Evolutionary conservation across 1,284 basidiomycete genomes (phyloP).

Genomic region (Malassezia cuniculi): DNA sequence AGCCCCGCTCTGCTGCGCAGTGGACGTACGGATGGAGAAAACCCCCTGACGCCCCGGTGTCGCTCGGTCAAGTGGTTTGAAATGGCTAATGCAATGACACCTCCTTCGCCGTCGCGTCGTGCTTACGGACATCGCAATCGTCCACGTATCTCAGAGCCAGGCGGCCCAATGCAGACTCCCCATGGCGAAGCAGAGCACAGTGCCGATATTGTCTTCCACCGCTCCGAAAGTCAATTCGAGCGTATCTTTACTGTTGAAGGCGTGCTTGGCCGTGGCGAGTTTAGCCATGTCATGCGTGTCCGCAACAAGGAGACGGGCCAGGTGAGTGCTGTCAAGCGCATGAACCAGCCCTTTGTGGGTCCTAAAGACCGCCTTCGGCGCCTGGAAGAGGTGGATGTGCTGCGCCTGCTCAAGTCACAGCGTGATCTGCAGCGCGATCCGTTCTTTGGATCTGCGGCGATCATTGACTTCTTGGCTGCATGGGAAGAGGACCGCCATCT

Average conservation of each 20-base stretch:
- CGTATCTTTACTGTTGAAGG: conserved; percentile 61
- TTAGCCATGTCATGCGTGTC: conserved; percentile 86
- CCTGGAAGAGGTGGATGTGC: conserved; percentile 86
- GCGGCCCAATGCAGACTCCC: conserved; percentile 1
- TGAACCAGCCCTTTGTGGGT: conserved; percentile 74
- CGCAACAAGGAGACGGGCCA: conserved; percentile 55
- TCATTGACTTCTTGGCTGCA: conserved; percentile 80
- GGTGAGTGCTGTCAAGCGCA: conserved; percentile 83
- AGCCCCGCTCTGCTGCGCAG: background rate
- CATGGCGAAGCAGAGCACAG: background rate
- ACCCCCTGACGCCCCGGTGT: conserved; percentile 7
- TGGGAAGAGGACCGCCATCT: conserved; percentile 90
- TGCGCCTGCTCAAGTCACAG: conserved; percentile 56
- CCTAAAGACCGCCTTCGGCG: conserved; percentile 70
- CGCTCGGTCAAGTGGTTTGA: conserved; percentile 38
- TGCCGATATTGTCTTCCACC: too few relatives aligned
- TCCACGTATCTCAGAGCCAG: conserved; percentile 12
- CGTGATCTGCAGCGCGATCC: conserved; percentile 11
- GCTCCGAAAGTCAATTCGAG: conserved; percentile 29
- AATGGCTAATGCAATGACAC: conserved; percentile 26
- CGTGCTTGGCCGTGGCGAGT: conserved; percentile 79
- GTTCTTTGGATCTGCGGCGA: conserved; percentile 55
- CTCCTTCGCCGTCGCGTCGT: conserved; percentile 27
- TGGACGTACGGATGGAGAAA: background rate
- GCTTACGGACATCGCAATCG: conserved; percentile 1